Evolutionary conservation across 2,329 filamentous ascomycete species (phyloP).

Genomic region (Arthrinium phaeospermum): DNA sequence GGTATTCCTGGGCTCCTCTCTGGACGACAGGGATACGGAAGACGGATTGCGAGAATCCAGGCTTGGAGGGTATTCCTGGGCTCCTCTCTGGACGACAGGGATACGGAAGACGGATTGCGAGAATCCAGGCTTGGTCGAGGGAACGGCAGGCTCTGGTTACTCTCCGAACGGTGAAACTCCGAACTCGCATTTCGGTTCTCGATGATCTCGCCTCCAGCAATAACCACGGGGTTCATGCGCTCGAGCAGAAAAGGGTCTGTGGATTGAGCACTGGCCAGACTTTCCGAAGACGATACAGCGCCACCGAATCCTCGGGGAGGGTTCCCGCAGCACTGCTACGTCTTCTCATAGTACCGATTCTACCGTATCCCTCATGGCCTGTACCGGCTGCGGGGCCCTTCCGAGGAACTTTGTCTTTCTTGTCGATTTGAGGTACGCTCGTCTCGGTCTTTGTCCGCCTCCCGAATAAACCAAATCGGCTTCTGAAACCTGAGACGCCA

Average conservation of each 20-base stretch:
- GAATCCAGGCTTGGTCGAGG: conserved; percentile 51
- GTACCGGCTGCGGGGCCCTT: conserved; percentile 92
- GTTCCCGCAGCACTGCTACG: conserved; percentile 66
- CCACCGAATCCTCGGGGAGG: conserved; percentile 50
- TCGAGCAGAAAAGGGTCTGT: conserved; percentile 65
- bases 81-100: conserved; percentile 47
- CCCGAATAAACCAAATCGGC: conserved; percentile 79
- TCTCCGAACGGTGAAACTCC: conserved; percentile 56
- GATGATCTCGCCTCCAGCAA: conserved; percentile 66
- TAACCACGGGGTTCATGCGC: conserved; percentile 69
- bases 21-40: conserved; percentile 46
- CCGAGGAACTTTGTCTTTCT: conserved; percentile 62
- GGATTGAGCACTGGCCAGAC: conserved; percentile 48
- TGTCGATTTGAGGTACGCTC: conserved; percentile 55
- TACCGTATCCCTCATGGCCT: conserved; percentile 86
- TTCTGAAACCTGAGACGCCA: conserved; percentile 61
- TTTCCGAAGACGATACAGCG: conserved; percentile 57
- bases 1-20: conserved; percentile 48
- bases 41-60: conserved; percentile 50
- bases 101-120: conserved; percentile 48
- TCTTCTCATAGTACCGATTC: conserved; percentile 64
- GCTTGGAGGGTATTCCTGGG: conserved; percentile 50
- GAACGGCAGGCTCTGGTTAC: conserved; percentile 52
- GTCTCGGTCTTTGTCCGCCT: conserved; percentile 71
- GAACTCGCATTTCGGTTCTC: conserved; percentile 63